These are phyloP conservation scores for Claviceps sp. DNA, from an alignment of 2,329 filamentous ascomycete species.

Conservation along the genomic window DNA sequence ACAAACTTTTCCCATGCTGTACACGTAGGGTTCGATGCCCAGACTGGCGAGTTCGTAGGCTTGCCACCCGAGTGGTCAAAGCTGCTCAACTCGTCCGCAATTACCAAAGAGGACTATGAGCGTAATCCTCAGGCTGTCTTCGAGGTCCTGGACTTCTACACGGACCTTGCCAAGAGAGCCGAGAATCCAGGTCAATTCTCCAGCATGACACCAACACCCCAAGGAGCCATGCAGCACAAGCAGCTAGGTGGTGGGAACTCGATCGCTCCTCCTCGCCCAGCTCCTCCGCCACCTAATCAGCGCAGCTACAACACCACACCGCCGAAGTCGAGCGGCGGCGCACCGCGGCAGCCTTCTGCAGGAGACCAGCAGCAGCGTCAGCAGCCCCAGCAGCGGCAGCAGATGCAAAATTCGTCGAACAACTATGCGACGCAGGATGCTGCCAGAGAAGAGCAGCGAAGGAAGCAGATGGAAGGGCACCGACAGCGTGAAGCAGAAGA, in stretches of 20 bases:
- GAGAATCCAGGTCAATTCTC: conserved; percentile 58
- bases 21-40: conserved; percentile 92
- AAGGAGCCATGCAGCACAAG: conserved; percentile 44
- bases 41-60: conserved; percentile 88
- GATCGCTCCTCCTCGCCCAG: conserved; percentile 57
- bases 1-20: conserved; percentile 97
- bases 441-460: conserved; percentile 42
- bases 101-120: conserved; percentile 97
- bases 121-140: conserved; percentile 83
- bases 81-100: conserved; percentile 85
- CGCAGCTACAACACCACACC: conserved; percentile 29
- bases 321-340: conserved; percentile 21
- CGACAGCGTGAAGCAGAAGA: conserved; percentile 46
- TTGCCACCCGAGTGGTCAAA: conserved; percentile 95
- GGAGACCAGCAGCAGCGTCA: conserved; percentile 18
- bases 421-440: conserved; percentile 40
- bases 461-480: conserved; percentile 49
- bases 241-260: conserved; percentile 43
- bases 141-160: conserved; percentile 76
- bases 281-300: conserved; percentile 30
- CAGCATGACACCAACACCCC: conserved; percentile 54
- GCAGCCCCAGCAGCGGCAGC: conserved; percentile 43
- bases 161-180: conserved; percentile 63
- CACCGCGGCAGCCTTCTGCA: conserved; percentile 28
- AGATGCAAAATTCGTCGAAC: conserved; percentile 42